Percentiles rank a stretch among this genome's conserved stretches.
Conservation (phyloP, 306 rosid species). For the Citrullus colocynthis region DNA sequence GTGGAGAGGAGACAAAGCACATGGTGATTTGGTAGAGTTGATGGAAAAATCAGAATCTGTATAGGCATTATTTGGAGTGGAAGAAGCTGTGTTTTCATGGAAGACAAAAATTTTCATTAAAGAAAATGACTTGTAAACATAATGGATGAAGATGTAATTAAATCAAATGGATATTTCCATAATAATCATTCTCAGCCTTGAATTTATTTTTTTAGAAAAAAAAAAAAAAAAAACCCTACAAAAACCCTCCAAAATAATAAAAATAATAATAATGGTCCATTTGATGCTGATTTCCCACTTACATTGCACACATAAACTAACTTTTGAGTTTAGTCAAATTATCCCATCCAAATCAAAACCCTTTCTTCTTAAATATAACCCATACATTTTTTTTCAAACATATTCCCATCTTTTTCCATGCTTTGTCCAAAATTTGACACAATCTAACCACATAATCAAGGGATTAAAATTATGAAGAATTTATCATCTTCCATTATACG, state of each 20-base stretch:
- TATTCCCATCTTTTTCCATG: not conserved
- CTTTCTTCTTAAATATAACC: not conserved
- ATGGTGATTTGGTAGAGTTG: not conserved
- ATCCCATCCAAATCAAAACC: not conserved
- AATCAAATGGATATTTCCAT: not conserved
- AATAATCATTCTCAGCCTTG: not conserved
- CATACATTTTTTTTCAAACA: not conserved
- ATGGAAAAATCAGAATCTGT: not conserved
- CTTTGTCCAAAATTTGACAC: not conserved
- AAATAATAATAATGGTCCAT: not conserved
- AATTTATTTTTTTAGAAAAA: not conserved
- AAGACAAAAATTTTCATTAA: not conserved
- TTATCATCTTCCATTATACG: not conserved
- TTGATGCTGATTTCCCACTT: not conserved
- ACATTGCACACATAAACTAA: not conserved
- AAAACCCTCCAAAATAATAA: not conserved
- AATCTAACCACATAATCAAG: too few species aligned
- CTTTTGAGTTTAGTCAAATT: not conserved
- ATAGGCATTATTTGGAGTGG: not conserved
- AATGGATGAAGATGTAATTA: not conserved
- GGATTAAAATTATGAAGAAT: not conserved
- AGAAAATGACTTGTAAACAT: not conserved
- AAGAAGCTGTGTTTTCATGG: constrained; percentile 2
- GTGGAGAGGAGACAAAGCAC: not conserved
- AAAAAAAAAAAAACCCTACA: not conserved